phyloP scores from a whole-genome alignment of 2,329 filamentous ascomycete genomes.

The Nectriaceae sp. region DNA sequence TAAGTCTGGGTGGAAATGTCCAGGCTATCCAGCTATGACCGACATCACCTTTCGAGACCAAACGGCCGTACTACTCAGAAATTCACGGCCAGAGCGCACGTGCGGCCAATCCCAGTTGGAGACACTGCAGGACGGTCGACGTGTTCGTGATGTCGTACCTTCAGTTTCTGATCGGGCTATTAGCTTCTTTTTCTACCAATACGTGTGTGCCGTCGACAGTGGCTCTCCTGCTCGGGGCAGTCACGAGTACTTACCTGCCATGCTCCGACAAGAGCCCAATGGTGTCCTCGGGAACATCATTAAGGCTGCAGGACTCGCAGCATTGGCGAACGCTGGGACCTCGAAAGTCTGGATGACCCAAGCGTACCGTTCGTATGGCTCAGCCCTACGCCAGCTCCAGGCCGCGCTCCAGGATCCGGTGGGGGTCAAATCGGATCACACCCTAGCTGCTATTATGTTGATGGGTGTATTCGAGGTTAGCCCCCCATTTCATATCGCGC shows the following conservation, averaged over 20 bases:
- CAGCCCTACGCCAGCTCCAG: conserved; percentile 13
- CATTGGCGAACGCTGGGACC: conserved; percentile 20
- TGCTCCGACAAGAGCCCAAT: conserved; percentile 8
- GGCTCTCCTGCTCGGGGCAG: not conserved
- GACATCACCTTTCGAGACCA: conserved; percentile 16
- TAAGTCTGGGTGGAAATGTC: conserved; percentile 19
- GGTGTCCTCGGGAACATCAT: conserved; percentile 16
- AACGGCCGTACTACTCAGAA: not conserved
- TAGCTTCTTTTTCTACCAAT: conserved; percentile 22
- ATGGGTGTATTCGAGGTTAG: conserved; percentile 24
- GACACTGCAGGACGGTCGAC: too few species aligned
- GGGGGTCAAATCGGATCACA: conserved; percentile 16
- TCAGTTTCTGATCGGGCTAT: conserved; percentile 14
- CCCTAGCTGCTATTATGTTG: conserved; percentile 17
- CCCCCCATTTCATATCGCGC: fast-evolving
- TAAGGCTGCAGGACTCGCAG: conserved; percentile 19
- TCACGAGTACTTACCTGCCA: conserved; percentile 20
- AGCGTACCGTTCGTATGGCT: conserved; percentile 18
- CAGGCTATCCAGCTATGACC: conserved; percentile 7
- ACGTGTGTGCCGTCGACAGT: conserved; percentile 4
- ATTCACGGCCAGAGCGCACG: not conserved
- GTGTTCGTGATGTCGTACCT: conserved; percentile 9
- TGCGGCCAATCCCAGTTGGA: not conserved
- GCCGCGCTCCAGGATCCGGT: conserved; percentile 13
- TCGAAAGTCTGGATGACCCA: conserved; percentile 15